Percentiles rank a stretch among this genome's conserved stretches.
Evolutionary conservation across 2,329 filamentous ascomycete species (phyloP).

Genomic region (Epichloe brachyelytri): DNA sequence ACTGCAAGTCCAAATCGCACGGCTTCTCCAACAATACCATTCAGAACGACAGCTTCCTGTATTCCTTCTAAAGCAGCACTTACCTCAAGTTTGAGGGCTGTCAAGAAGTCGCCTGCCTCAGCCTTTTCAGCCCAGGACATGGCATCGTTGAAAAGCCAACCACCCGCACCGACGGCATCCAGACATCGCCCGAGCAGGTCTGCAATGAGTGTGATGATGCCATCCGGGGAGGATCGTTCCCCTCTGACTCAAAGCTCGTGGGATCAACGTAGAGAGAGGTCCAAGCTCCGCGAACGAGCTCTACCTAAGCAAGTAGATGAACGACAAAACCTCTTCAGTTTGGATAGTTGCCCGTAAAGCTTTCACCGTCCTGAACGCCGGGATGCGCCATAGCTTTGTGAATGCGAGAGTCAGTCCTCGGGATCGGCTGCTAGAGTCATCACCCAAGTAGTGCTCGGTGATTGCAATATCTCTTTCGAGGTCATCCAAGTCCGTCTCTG

Average conservation of each 20-base stretch:
- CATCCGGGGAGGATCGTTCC: slow-evolving; percentile 43
- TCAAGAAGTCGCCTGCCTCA: slow-evolving; percentile 50
- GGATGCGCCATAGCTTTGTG: slow-evolving; percentile 54
- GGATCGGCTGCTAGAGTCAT: slow-evolving; percentile 49
- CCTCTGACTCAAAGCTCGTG: slow-evolving; percentile 31
- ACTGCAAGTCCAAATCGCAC: slow-evolving; percentile 42
- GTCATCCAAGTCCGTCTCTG: slow-evolving; percentile 44
- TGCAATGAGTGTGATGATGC: slow-evolving; percentile 57
- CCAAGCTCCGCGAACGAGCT: slow-evolving; percentile 65
- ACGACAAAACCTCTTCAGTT: slow-evolving; percentile 54
- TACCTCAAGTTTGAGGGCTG: slow-evolving; percentile 54
- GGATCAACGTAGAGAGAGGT: slow-evolving; percentile 56
- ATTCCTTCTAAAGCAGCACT: slow-evolving; percentile 59
- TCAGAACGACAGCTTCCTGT: slow-evolving; percentile 53
- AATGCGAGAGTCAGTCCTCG: slow-evolving; percentile 55
- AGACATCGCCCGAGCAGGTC: slow-evolving; percentile 60
- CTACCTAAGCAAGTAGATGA: slow-evolving; percentile 62
- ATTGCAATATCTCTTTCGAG: slow-evolving; percentile 53
- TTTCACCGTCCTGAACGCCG: slow-evolving; percentile 44
- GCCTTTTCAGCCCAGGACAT: slow-evolving; percentile 36
- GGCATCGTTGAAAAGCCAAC: slow-evolving; percentile 56
- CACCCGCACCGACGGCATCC: slow-evolving; percentile 61
- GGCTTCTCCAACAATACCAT: slow-evolving; percentile 51
- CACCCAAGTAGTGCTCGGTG: slow-evolving; percentile 53
- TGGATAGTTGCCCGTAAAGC: slow-evolving; percentile 51